Base-by-base conservation (phyloP, 2,329 filamentous ascomycete species). In the Aspergillus aculeatinus region DNA sequence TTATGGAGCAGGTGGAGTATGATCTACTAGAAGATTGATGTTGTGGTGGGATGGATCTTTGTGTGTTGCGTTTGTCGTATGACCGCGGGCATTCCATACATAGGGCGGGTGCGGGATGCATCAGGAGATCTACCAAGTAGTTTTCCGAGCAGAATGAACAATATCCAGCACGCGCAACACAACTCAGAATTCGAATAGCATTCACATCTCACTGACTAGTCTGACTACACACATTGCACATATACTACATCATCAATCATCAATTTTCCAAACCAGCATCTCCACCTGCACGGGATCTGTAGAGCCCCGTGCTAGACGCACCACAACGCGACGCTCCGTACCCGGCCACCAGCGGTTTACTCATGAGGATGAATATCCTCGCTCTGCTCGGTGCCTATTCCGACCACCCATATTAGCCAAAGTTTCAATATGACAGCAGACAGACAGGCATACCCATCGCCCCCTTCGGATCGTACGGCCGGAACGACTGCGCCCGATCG, bases 331-430 rank as follows among this genome's bases (percentile, higher is more conserved):
- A 3, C 7, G 23, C 27, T 9, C 27, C 7, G 27, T 27, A 10
- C 10, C 35, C 9, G 5, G 35, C 33, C 33, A 19, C 12, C 33
- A 35, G 11, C 50, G 23, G 23, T 16, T 27, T 29, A 53, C 51
- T 55, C 53, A 48, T 48, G 42, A 16, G 53, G 53, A 21, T 33
- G 39, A 19, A 55, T 27, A 23, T 55, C 53, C 27, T 55, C 52
- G 12, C 33, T 42, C 10, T 48, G 42, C 27, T 55, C 52, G n/a
- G 53, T 33, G 11, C 27, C 44, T 48, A 35, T 6, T 3, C 7
- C 27, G 7, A 9, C 27, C 16, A n/a, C n/a, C 19, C 5, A 0
- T 27, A 55, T 29, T 29, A 29, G 27, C 27, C 7, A 29, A 10
- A 2, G 9, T 29, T 2, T 3, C 27, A 9, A 29, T 29, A 2